Percentiles rank a stretch among this genome's conserved stretches.
Evolutionary conservation across 2,329 filamentous ascomycete species (phyloP).

Genomic region (Pezicula rhizophila): DNA sequence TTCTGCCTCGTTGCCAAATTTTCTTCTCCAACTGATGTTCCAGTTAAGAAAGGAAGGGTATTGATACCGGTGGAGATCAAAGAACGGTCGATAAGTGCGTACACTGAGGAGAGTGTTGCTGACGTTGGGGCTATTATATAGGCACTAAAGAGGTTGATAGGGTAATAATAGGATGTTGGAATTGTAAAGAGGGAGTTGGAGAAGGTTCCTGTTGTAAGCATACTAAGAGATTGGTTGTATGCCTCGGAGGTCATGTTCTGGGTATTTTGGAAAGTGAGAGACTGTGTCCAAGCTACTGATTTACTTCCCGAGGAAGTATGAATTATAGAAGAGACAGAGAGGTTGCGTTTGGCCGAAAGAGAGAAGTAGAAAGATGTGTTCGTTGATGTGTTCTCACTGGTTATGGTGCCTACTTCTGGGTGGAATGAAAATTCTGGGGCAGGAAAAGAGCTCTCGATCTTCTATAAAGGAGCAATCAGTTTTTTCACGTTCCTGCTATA

Average conservation of each 20-base stretch:
- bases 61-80: constrained; percentile 20
- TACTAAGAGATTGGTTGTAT: constrained; percentile 25
- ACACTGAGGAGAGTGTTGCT: constrained; percentile 25
- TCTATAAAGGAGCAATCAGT: not conserved
- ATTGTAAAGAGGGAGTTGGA: constrained; percentile 1
- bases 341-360: constrained; percentile 20
- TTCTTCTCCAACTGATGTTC: constrained; percentile 12
- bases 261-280: constrained; percentile 25
- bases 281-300: constrained; percentile 20
- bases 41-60: constrained; percentile 18
- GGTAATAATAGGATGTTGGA: constrained; percentile 22
- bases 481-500: not conserved
- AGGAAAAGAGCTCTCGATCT: constrained; percentile 14
- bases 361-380: constrained; percentile 26
- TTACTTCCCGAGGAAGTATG: constrained; percentile 13
- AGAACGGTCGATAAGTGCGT: constrained; percentile 25
- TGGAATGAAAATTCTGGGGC: constrained; percentile 20
- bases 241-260: constrained; percentile 28
- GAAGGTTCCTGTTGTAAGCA: constrained; percentile 23
- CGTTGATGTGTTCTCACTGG: constrained; percentile 16
- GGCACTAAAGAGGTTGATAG: constrained; percentile 27
- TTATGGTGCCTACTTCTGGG: constrained; percentile 16
- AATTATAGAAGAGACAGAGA: constrained; percentile 25
- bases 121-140: constrained; percentile 25
- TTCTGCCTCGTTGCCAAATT: constrained; percentile 22